Conservation (phyloP, 371 early-diverging fungal species). For the Fennellomyces sp. region DNA sequence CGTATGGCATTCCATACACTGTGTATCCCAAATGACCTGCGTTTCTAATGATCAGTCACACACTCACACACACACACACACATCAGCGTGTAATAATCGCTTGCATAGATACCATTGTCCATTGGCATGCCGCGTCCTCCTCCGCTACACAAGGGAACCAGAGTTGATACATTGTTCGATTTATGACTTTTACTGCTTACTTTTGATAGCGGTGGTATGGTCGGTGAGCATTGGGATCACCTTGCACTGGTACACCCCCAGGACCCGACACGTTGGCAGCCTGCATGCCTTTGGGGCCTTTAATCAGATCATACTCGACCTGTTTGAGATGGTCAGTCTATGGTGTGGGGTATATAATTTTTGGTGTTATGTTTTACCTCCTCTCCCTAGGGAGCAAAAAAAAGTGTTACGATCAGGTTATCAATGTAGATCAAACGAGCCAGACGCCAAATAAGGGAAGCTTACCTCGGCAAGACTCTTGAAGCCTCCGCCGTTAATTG, state of each 20-base stretch:
- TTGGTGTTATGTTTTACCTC: slow-evolving; percentile 26
- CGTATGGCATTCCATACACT: slow-evolving; percentile 9
- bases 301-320: slow-evolving; percentile 83
- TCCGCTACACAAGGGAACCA: not conserved
- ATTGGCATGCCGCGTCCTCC: not conserved
- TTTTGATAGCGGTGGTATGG: slow-evolving; percentile 6
- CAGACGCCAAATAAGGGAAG: not conserved
- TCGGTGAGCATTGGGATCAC: slow-evolving; percentile 57
- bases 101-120: not conserved
- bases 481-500: slow-evolving; percentile 85
- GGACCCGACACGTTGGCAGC: slow-evolving; percentile 87
- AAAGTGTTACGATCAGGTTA: slow-evolving; percentile 3
- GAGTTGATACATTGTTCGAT: not conserved
- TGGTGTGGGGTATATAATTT: not conserved
- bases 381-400: slow-evolving; percentile 38
- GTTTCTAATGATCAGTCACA: not conserved
- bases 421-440: slow-evolving; percentile 9
- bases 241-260: slow-evolving; percentile 68
- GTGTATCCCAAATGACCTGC: slow-evolving; percentile 5
- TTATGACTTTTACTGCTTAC: not conserved
- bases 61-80: not conserved
- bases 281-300: slow-evolving; percentile 85
- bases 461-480: slow-evolving; percentile 82
- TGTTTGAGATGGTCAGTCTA: not conserved
- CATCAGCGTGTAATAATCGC: not conserved